A percentile compares a stretch with the other conserved stretches of the same genome.
phyloP scores from a whole-genome alignment of 1,284 basidiomycete species.

The Termitomyces sp. region DNA sequence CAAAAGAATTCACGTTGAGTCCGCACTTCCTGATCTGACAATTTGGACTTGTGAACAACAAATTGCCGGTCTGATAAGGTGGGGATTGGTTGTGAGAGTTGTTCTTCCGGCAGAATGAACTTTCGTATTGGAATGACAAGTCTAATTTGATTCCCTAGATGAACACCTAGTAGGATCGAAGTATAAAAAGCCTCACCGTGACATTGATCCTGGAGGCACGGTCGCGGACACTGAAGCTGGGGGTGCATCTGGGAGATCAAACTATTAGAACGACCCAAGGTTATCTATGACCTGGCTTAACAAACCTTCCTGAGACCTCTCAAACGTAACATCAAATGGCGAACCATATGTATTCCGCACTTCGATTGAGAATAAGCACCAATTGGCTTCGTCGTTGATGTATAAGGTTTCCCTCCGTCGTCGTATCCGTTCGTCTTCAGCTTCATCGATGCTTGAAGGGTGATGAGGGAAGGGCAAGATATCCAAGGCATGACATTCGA shows the following conservation, averaged over 20 bases:
- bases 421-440: slow-evolving; percentile 6
- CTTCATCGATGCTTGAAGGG: slow-evolving; percentile 27
- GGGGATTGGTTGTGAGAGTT: slow-evolving; percentile 69
- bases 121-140: slow-evolving; percentile 77
- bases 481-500: slow-evolving; percentile 81
- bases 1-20: slow-evolving; percentile 81
- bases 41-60: slow-evolving; percentile 72
- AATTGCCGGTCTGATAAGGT: slow-evolving; percentile 88
- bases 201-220: slow-evolving; percentile 81
- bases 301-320: slow-evolving; percentile 59
- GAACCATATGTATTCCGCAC: slow-evolving; percentile 85
- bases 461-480: slow-evolving; percentile 54
- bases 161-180: not conserved
- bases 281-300: not conserved
- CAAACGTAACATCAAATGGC: slow-evolving; percentile 83
- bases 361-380: slow-evolving; percentile 84
- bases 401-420: slow-evolving; percentile 27
- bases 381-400: slow-evolving; percentile 51
- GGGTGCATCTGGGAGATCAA: slow-evolving; percentile 33
- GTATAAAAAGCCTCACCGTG: slow-evolving; percentile 48
- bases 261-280: slow-evolving; percentile 1
- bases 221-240: slow-evolving; percentile 48
- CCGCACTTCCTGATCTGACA: slow-evolving; percentile 56
- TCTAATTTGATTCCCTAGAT: slow-evolving; percentile 35
- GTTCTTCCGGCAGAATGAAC: slow-evolving; percentile 54